Evolutionary conservation across 1,284 basidiomycete genomes (phyloP).

Genomic region (Golubevia pallescens): DNA sequence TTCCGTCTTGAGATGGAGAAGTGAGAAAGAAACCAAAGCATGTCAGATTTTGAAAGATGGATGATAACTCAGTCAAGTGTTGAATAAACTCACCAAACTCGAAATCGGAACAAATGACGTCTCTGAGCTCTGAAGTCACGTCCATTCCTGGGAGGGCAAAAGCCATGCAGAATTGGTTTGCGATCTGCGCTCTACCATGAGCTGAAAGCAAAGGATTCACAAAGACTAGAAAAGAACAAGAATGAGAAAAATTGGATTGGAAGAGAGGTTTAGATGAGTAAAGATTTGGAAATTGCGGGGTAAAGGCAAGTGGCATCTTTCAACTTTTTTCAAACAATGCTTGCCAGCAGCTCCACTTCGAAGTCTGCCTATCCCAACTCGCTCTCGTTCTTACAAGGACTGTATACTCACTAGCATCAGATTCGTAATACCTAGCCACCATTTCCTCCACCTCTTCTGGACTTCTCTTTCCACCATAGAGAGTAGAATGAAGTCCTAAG

Average conservation of each 20-base stretch:
- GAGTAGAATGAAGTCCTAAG: conserved; percentile 52
- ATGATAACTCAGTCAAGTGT: neutral
- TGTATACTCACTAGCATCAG: conserved; percentile 29
- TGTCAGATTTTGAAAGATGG: too few relatives aligned
- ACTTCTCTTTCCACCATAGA: conserved; percentile 58
- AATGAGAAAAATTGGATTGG: conserved; percentile 1
- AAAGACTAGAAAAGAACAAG: conserved; percentile 25
- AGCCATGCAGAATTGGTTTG: conserved; percentile 62
- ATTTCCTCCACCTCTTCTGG: conserved; percentile 52
- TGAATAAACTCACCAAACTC: conserved; percentile 30
- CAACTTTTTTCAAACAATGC: neutral
- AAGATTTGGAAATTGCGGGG: too few relatives aligned
- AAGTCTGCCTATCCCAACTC: neutral
- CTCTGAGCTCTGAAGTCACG: conserved; percentile 57
- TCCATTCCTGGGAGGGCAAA: conserved; percentile 59
- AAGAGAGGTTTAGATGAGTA: neutral
- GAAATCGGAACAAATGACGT: conserved; percentile 63
- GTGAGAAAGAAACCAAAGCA: neutral
- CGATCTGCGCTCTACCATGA: conserved; percentile 52
- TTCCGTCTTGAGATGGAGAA: conserved; percentile 31
- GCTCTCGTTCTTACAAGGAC: too few relatives aligned
- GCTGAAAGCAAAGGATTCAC: conserved; percentile 56
- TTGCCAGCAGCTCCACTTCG: neutral
- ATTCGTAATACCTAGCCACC: conserved; percentile 56
- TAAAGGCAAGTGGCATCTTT: too few relatives aligned